Percentiles rank a stretch among this genome's conserved stretches.
These are phyloP conservation scores for Epicoccum nigrum DNA, from an alignment of 2,329 filamentous ascomycete genomes.

Conservation along the genomic window DNA sequence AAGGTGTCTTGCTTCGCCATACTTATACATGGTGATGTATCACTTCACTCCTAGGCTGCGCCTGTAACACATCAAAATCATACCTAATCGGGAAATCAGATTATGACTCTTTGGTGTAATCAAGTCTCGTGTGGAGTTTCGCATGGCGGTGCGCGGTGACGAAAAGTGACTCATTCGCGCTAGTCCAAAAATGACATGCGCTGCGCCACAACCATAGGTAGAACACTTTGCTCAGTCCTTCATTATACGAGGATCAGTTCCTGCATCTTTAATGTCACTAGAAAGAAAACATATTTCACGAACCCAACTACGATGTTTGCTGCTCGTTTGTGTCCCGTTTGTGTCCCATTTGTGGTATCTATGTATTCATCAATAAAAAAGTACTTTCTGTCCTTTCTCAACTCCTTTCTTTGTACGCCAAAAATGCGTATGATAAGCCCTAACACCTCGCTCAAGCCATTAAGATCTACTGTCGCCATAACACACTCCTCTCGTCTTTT, in stretches of 20 bases:
- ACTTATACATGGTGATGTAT: slow-evolving; percentile 9
- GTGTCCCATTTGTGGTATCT: no score
- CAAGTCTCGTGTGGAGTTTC: not conserved
- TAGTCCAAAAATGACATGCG: slow-evolving; percentile 15
- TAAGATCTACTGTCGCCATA: slow-evolving; percentile 26
- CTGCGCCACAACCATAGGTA: slow-evolving; percentile 28
- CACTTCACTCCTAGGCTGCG: not conserved
- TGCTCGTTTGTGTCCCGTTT: no score
- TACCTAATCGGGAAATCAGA: slow-evolving; percentile 6
- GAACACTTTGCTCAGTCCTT: no score
- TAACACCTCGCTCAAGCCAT: not conserved
- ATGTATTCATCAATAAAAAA: no score
- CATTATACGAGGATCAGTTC: no score
- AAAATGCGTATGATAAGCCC: not conserved
- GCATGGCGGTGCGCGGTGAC: slow-evolving; percentile 20
- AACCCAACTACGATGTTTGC: no score
- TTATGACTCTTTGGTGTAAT: slow-evolving; percentile 22
- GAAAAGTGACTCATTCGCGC: slow-evolving; percentile 37
- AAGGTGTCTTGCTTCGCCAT: not conserved
- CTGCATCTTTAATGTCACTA: no score
- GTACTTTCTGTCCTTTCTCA: not conserved
- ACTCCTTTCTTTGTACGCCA: no score
- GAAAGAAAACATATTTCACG: no score
- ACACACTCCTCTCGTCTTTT: slow-evolving; percentile 34
- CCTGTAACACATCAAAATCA: not conserved